These are phyloP conservation scores for Colletotrichum plurivorum DNA, from an alignment of 2,329 filamentous ascomycete genomes.

Conservation along the genomic window DNA sequence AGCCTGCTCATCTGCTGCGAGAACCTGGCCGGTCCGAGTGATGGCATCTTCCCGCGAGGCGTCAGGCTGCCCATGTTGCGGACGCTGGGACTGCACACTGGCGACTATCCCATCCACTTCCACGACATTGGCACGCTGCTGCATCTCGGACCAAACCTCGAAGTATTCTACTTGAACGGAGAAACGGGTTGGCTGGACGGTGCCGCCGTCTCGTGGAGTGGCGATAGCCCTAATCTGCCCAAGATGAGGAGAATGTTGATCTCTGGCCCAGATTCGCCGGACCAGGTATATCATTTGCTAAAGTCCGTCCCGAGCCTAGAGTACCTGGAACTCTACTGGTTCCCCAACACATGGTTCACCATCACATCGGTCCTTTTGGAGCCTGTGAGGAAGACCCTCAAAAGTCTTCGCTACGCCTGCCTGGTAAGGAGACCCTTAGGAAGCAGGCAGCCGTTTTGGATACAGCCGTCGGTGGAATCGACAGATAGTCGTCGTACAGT, in stretches of 20 bases:
- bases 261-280: neutral
- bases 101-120: neutral
- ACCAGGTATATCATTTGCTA: neutral
- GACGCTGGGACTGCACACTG: neutral
- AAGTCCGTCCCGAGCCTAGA: neutral
- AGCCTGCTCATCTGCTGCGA: slow-evolving; percentile 12
- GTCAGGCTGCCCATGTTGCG: neutral
- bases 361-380: neutral
- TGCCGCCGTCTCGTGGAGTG: neutral
- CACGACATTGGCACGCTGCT: neutral
- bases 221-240: neutral
- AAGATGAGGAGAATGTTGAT: neutral
- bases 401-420: neutral
- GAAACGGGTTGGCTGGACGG: neutral
- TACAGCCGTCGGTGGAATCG: neutral
- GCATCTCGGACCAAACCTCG: neutral
- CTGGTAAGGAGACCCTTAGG: neutral
- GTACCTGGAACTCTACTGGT: neutral
- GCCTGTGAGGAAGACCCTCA: neutral
- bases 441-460: neutral
- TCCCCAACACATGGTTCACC: neutral
- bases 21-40: neutral
- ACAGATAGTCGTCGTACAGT: neutral
- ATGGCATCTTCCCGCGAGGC: neutral
- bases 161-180: neutral